Conservation (phyloP, 768 basidiomycete species). For the Leccinum fibrillosum region DNA sequence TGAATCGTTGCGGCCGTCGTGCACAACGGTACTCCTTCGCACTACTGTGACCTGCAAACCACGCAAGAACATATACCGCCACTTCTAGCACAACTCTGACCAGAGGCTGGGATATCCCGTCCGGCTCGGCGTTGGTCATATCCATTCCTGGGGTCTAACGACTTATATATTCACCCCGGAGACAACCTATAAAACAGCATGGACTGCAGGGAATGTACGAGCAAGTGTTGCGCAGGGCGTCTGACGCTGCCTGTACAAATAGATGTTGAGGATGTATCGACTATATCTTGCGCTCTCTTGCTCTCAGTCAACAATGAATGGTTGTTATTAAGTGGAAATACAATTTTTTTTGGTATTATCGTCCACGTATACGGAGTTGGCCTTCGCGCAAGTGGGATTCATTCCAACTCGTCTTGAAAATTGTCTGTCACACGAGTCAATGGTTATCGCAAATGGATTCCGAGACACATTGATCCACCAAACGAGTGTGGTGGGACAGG, state of each 20-base stretch:
- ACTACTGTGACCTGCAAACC: constrained; percentile 59
- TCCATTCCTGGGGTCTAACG: not conserved
- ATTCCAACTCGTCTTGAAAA: not conserved
- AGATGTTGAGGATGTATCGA: not conserved
- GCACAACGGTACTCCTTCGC: constrained; percentile 68
- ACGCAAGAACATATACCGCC: constrained; percentile 52
- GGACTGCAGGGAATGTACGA: not conserved
- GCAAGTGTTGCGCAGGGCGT: not conserved
- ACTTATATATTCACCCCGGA: not conserved
- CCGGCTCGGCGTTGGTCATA: not conserved
- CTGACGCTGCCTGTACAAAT: not conserved
- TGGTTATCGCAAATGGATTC: not conserved
- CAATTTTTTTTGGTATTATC: not conserved
- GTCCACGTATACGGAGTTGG: not conserved
- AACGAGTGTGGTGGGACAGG: not conserved
- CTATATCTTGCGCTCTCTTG: not conserved
- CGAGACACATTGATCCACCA: not conserved
- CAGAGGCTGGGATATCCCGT: not conserved
- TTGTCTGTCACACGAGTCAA: not conserved
- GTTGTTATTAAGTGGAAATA: no score
- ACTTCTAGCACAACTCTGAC: constrained; percentile 26
- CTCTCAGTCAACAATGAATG: no score
- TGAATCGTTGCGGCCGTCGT: constrained; percentile 88
- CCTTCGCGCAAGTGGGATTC: not conserved
- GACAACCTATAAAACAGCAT: not conserved